A percentile compares a stretch with the other conserved stretches of the same genome.
Conservation (phyloP, 2,329 filamentous ascomycete genomes). For the Didymosphaeria variabile region DNA sequence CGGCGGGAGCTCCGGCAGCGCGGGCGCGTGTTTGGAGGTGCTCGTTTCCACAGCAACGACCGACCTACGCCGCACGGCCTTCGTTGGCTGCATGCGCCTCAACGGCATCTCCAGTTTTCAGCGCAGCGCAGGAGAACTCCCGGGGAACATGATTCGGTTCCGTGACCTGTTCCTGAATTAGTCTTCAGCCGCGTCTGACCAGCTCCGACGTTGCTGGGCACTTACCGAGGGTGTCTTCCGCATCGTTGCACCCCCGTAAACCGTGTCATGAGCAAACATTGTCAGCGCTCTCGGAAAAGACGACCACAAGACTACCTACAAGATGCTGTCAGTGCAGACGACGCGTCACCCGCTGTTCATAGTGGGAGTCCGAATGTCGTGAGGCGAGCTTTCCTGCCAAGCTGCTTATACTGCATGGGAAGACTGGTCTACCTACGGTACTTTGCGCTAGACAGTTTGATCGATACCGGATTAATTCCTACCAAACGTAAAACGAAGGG, state of each 20-base stretch:
- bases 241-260: not conserved
- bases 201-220: not conserved
- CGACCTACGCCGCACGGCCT: not conserved
- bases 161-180: not conserved
- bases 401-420: too few relatives aligned
- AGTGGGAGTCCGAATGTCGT: too few relatives aligned
- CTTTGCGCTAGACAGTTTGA: too few relatives aligned
- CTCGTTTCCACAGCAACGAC: slow-evolving; percentile 11
- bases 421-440: too few relatives aligned
- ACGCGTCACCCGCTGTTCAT: too few relatives aligned
- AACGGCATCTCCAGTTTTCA: slow-evolving; percentile 8
- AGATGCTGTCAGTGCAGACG: too few relatives aligned
- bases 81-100: slow-evolving; percentile 9
- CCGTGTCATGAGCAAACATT: not conserved
- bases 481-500: too few relatives aligned
- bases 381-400: too few relatives aligned
- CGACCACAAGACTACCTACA: too few relatives aligned
- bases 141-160: not conserved
- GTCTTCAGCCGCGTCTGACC: not conserved
- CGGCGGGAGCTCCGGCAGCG: slow-evolving; percentile 10
- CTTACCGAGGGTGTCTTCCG: not conserved
- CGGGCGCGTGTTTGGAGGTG: slow-evolving; percentile 10
- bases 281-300: too few relatives aligned
- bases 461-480: too few relatives aligned
- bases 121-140: not conserved